Conservation (phyloP, 441 rosid species). For the Daphne laureola region DNA sequence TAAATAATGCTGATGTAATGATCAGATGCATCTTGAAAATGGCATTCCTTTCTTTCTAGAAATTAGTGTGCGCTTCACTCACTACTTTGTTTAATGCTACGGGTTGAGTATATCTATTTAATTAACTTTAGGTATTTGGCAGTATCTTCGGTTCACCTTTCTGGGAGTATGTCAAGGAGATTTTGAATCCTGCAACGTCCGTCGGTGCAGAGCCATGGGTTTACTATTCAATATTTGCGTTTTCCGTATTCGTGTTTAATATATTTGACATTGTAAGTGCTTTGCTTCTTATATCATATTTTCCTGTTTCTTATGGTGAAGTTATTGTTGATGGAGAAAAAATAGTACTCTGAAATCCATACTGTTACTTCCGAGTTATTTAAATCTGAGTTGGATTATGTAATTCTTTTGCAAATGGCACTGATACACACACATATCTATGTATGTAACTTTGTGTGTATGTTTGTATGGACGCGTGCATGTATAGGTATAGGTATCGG, state of each 20-base stretch:
- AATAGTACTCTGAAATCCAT: too few species aligned
- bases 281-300: conserved; percentile 4
- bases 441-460: too few species aligned
- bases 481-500: too few species aligned
- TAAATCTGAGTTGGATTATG: too few species aligned
- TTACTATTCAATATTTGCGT: conserved; percentile 80
- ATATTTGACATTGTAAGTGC: conserved; percentile 91
- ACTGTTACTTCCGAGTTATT: too few species aligned
- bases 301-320: background rate
- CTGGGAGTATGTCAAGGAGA: conserved; percentile 73
- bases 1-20: too few species aligned
- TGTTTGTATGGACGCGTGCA: too few species aligned
- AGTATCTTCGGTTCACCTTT: conserved; percentile 75
- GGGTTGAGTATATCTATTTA: background rate
- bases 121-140: conserved; percentile 25
- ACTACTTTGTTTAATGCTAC: background rate
- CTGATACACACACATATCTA: too few species aligned
- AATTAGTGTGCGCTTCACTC: conserved; percentile 8
- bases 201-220: conserved; percentile 89
- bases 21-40: conserved; percentile 4
- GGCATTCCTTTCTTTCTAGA: conserved; percentile 1
- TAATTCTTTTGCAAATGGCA: too few species aligned
- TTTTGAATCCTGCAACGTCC: conserved; percentile 79
- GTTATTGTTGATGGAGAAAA: background rate
- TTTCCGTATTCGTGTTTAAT: conserved; percentile 82